Evolutionary conservation across 805 yeast species (phyloP), one percentile per base, ranked within the genome.

Genomic region (Barnettozyma wickerhamii): DNA sequence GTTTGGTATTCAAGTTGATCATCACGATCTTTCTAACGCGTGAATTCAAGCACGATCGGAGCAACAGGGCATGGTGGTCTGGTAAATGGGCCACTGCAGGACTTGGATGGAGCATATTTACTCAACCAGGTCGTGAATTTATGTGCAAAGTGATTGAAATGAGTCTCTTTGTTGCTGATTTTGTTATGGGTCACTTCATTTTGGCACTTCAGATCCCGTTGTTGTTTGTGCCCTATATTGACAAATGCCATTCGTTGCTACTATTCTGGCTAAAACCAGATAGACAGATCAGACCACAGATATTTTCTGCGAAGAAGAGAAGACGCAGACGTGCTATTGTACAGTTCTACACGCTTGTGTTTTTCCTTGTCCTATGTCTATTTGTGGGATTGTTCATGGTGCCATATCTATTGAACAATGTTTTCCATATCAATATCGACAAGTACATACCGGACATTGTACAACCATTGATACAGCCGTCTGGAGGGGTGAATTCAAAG

Each of bases 51-150:
- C 75, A 71, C 44, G 81, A 72, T 45, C 64, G 65, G 40, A 58
- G 79, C 0, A 83, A 79, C 49, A 62, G 67, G 35, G 81, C 87
- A 0, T 79, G 84, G 84, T 79, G 85, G 84, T 74, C 84, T 2
- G 85, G 86, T 0, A 74, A 71, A 48, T 80, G 86, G 86, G 45
- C 74, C 6, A 66, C 68, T 1, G 66, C 81, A 0, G 79, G 77
- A 0, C 57, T 79, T 9, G 82, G 84, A 0, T 71, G 75, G 74
- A 60, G 69, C 33, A 60, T 72, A 0, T 42, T 79, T 7, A 67
- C 79, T 2, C 84, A 78, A 42, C 84, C 84, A 4, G 45, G 67
- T 3, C 59, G 85, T 46, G 86, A 79, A 50, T 73, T 63, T 41
- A 41, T 75, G 12, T 79, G 84, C 55, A 80, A 80, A 52, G 56